Conservation (phyloP, 1,139 yeast species). For the Nakaseomyces uthaithaninus region DNA sequence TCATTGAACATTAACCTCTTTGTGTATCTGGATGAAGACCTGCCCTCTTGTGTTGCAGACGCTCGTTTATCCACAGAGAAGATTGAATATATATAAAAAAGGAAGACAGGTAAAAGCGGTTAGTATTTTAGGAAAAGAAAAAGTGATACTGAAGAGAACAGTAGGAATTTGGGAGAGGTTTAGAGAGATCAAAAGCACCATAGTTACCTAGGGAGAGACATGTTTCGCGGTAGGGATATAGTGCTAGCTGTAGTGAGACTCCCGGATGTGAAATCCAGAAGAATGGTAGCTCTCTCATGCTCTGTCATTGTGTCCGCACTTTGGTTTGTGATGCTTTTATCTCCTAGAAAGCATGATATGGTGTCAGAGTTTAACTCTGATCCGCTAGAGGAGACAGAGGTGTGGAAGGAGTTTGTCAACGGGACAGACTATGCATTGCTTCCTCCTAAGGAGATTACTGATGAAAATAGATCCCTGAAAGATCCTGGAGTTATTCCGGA, state of each 20-base stretch:
- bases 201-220: too few species aligned
- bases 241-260: background rate
- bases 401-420: slow-evolving; percentile 1
- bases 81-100: too few species aligned
- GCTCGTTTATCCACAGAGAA: too few species aligned
- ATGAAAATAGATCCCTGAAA: slow-evolving; percentile 22
- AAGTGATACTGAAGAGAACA: too few species aligned
- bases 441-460: slow-evolving; percentile 21
- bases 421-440: slow-evolving; percentile 15
- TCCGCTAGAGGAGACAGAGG: background rate
- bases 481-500: slow-evolving; percentile 51
- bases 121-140: too few species aligned
- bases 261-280: background rate
- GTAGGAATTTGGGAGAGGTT: too few species aligned
- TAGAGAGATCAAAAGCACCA: too few species aligned
- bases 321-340: background rate
- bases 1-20: too few species aligned
- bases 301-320: background rate
- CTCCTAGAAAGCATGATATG: background rate
- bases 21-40: too few species aligned
- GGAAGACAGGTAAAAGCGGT: too few species aligned
- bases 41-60: too few species aligned
- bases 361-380: background rate
- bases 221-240: too few species aligned
- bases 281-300: background rate